Base-by-base conservation (phyloP, 495 filamentous ascomycete species). In the Bacidia rubella region DNA sequence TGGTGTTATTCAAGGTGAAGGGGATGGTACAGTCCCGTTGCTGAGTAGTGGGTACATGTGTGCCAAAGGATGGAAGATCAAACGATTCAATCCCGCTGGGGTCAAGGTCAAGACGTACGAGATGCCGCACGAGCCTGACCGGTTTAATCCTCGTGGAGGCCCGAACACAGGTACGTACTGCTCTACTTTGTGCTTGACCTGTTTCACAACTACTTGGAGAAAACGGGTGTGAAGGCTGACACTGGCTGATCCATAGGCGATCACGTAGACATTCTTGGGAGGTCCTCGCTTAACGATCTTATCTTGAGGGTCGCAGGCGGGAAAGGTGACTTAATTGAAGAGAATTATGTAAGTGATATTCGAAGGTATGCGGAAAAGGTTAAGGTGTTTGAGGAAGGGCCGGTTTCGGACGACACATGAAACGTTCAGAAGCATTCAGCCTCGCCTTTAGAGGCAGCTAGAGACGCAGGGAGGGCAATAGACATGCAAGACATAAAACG, bases 11-110 rank as follows among this genome's bases (percentile, higher is more conserved):
- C 81, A 93, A 71, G 90, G 90, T 38, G 92, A 97, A 65, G 92
- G 92, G 11, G 92, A 98, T 61, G 92, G 92, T 4, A 98, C 92
- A 2, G 90, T 97, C 52, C 88, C 86, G 49, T 66, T 98, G 5
- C 68, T 98, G 43, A 90, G 85, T 57, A 80, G 77, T 2, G 92
- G 88, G 2, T 98, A 96, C 62, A 97, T 98, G 92, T 98, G 92
- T 66, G 80, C 85, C 57, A 85, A 83, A 61, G 92, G 92, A 22
- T 98, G 92, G 92, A 62, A 63, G 35, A 85, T 97, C 60, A 88
- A 87, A 62, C 78, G 92, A 19, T 98, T 90, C 60, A 98, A 98
- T 63, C 92, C 92, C 0, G 85, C 87, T 0, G 80, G 81, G 0
- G 74, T 82, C 2, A 76, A 86, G 60, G 72, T 98, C 62, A 90